Percentiles rank a stretch among this genome's conserved stretches.
Conservation (phyloP, 2,329 filamentous ascomycete genomes). For the Penicillium sp. region DNA sequence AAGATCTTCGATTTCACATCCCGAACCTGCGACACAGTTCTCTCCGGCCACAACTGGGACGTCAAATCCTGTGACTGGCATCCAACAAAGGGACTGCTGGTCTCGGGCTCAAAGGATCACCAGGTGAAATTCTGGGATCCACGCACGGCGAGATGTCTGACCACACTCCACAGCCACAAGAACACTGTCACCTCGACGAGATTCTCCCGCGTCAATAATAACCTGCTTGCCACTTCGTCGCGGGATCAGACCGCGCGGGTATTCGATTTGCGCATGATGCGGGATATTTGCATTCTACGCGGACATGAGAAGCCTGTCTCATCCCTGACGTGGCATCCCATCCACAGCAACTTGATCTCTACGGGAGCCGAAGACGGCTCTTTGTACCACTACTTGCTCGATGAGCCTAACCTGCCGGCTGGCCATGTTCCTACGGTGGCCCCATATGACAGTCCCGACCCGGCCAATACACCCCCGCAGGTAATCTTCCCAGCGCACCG, state of each 20-base stretch:
- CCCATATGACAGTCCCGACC: conserved; percentile 84
- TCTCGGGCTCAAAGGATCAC: conserved; percentile 97
- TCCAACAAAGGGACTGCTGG: conserved; percentile 88
- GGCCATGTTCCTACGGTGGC: conserved; percentile 75
- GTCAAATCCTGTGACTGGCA: conserved; percentile 98
- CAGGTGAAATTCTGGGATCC: conserved; percentile 98
- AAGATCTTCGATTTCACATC: conserved; percentile 97
- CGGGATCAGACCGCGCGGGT: conserved; percentile 91
- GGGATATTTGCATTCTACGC: conserved; percentile 89
- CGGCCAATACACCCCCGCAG: conserved; percentile 78
- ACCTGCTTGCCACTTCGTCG: conserved; percentile 88
- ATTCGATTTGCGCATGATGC: conserved; percentile 97
- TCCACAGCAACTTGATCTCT: conserved; percentile 85
- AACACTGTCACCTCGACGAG: conserved; percentile 93
- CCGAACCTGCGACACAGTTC: conserved; percentile 78
- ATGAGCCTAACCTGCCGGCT: conserved; percentile 85
- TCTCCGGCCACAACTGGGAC: conserved; percentile 97
- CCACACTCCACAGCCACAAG: conserved; percentile 94
- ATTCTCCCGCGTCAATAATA: conserved; percentile 84
- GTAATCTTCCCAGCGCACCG: conserved; percentile 92
- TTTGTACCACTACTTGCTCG: conserved; percentile 91
- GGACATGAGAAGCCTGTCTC: conserved; percentile 97
- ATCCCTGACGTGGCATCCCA: conserved; percentile 89
- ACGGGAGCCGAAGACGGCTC: conserved; percentile 91
- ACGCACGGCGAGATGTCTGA: conserved; percentile 85